Evolutionary conservation across 257 asterid genomes (phyloP).

Genomic region (Solanum ossicruentum): DNA sequence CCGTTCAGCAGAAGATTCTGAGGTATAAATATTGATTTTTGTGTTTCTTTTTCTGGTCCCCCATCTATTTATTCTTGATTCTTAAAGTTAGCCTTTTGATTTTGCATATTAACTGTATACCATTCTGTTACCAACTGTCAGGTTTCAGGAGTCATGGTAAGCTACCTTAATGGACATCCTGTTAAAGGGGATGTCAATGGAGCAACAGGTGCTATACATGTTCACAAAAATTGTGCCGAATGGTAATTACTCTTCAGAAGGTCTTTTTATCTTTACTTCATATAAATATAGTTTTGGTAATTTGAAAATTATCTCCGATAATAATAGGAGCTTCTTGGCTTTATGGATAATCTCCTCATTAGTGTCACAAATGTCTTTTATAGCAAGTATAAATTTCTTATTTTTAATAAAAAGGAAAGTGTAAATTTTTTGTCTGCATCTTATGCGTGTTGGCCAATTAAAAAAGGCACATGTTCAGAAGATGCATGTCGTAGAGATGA

Average conservation of each 20-base stretch:
- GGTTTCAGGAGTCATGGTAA: constrained; percentile 75
- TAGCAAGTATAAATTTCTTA: background rate
- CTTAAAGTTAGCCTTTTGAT: background rate
- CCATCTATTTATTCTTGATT: background rate
- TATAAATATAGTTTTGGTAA: background rate
- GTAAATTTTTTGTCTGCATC: background rate
- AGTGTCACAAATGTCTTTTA: background rate
- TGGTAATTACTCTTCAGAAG: constrained; percentile 37
- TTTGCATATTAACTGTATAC: background rate
- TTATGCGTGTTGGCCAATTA: too few relatives aligned
- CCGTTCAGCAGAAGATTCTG: constrained; percentile 53
- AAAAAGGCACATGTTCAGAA: too few relatives aligned
- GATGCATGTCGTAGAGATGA: too few relatives aligned
- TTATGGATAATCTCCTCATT: background rate
- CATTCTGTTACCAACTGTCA: constrained; percentile 12
- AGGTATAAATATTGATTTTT: constrained; percentile 32
- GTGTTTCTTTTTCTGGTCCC: background rate
- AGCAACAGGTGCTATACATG: constrained; percentile 33
- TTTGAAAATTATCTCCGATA: background rate
- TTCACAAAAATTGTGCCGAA: constrained; percentile 73
- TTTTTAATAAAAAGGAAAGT: background rate
- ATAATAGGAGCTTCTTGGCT: background rate
- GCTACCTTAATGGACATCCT: constrained; percentile 52
- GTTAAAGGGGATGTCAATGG: constrained; percentile 19
- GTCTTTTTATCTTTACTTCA: background rate